Base-by-base conservation (phyloP, 140 eudicot species). In the Erigeron philadelphicus region DNA sequence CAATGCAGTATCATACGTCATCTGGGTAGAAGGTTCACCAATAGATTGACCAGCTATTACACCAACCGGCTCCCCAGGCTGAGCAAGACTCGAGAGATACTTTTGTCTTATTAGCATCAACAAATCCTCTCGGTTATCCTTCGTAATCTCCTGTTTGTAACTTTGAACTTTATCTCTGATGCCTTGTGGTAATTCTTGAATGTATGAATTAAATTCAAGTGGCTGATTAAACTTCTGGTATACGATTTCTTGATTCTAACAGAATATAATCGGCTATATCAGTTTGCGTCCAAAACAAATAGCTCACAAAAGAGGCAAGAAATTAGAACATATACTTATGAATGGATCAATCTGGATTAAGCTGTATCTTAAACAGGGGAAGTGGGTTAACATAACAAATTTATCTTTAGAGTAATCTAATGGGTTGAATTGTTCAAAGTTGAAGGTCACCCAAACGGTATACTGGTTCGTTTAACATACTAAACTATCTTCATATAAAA, bases 21-120 rank as follows among this genome's bases (percentile, higher is more conserved):
- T 93, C 59, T 93, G 98, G 2, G 98, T 93, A 15, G 98, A 93
- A 25, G 98, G 98, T 85, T 93, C 98, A 71, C 98, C 98, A 35
- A 89, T 72, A 4, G 98, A 93, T 77, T 93, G 98, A 62, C 85
- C 96, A 55, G 98, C 96, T 64, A 93, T 73, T 25, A 93, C 93
- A 65, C 98, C 98, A 80, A 93, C 98, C 0, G 98, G 95, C 76
- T 93, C 96, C 60, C 98, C 98, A n/a, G 98, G 75, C 62, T 74
- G 90, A n/a, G 98, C 98, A 42, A 88, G 96, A 79, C 98, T 92
- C 6, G 89, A 86, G 67, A 86, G 78, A 73, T 84, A 92, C 75
- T 92, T 93, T 71, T 85, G 92, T 16, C 77, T 72, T 23, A 93
- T 70, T 79, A 93, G 57, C 81, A 78, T 74, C 49, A 75, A 35